Evolutionary conservation across 208 protist species (phyloP), one percentile per base, ranked within the genome.

Genomic region (Porcisia hertigi): DNA sequence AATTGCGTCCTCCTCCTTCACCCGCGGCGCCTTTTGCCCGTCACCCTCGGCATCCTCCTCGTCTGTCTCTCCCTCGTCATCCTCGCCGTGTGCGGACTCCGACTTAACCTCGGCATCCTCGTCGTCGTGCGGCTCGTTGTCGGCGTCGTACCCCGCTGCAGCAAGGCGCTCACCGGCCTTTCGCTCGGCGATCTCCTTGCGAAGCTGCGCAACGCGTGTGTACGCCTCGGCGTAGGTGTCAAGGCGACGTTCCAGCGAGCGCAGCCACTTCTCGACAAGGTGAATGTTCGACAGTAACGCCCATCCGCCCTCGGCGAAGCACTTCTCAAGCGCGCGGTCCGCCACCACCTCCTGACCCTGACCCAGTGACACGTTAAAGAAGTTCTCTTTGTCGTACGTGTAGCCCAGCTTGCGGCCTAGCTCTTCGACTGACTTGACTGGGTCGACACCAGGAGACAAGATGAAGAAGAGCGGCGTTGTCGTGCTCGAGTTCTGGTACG

Each of bases 391-490:
- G 77, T 98, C 97, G 73, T 97, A 96, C 45, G 97, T 98, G 81
- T 94, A 99, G 39, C 97, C 98, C 39, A 98, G 73, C 81, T 98
- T 98, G 63, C 93, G 89, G 49, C 98, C 98, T 7, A 99, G 90
- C 65, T 93, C 88, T 80, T 99, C 98, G 43, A 98, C 91, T 59
- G 95, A 86, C 75, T 97, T 96, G 64, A 99, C 92, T 14, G 99
- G 98, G 82, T 99, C 98, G 36, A 99, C 98, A 88, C 99, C 99
- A 64, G 99, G 97, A 7, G 98, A 99, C 55, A 99, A 92, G 70
- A 99, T 99, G 87, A 99, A 99, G 96, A 99, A 99, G 39, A 99
- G 87, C 52, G 98, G 98, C 47, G 98, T 99, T 34, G 88, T 94
- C 4, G 94, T 90, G 65, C 87, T 96, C 18, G 97, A 96, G 82